These are phyloP conservation scores for Ceratobasidium sp. DNA, from an alignment of 1,284 basidiomycete genomes.

Conservation along the genomic window DNA sequence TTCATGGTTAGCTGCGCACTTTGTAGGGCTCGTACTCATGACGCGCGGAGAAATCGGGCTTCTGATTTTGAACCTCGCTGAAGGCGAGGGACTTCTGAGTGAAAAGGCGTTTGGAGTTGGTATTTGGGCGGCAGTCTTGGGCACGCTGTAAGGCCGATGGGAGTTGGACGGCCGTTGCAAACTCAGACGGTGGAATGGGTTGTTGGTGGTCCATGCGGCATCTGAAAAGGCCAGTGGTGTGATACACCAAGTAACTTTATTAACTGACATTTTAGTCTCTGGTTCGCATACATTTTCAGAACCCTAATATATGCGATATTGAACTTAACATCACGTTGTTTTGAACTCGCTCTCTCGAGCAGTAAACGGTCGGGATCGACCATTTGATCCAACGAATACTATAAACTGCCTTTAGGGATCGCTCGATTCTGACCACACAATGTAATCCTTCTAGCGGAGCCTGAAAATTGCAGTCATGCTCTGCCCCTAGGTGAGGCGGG, in stretches of 20 bases:
- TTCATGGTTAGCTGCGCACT: conserved; percentile 44
- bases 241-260: too few species aligned
- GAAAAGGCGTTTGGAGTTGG: conserved; percentile 60
- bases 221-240: too few species aligned
- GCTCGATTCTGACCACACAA: conserved; percentile 38
- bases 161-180: conserved; percentile 56
- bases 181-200: conserved; percentile 51
- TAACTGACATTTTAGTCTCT: too few species aligned
- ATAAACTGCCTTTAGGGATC: conserved; percentile 33
- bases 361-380: conserved; percentile 23
- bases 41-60: conserved; percentile 62
- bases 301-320: too few species aligned
- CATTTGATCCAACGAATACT: conserved; percentile 14
- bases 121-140: conserved; percentile 63
- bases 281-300: too few species aligned
- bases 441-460: conserved; percentile 29
- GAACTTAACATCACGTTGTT: neutral
- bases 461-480: conserved; percentile 31
- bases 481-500: conserved; percentile 17
- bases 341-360: neutral
- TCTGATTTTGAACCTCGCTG: conserved; percentile 49
- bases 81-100: conserved; percentile 50
- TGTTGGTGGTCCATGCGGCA: conserved; percentile 52
- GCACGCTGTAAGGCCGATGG: conserved; percentile 61
- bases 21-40: conserved; percentile 59